Percentiles rank a stretch among this genome's conserved stretches.
Conservation (phyloP, 306 rosid species). For the Quercus dentata region DNA sequence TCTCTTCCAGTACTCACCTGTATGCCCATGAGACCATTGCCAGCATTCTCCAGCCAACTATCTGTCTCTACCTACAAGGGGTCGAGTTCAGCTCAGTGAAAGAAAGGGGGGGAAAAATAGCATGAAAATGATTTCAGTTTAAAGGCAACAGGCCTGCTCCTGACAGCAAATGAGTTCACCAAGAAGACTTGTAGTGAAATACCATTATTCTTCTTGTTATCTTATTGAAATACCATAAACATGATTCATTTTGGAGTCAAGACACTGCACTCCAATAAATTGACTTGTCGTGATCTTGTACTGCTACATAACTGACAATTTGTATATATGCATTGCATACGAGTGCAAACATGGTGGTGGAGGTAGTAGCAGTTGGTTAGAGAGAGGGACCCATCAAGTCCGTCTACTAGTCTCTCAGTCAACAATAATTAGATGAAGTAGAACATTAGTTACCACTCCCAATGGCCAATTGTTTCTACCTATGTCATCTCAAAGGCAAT, state of each 20-base stretch:
- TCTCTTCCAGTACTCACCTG: slow-evolving; percentile 42
- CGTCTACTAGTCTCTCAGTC: too few relatives aligned
- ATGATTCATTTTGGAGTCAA: neutral
- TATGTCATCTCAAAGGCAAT: too few relatives aligned
- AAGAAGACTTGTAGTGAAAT: neutral
- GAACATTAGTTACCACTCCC: too few relatives aligned
- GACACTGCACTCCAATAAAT: neutral
- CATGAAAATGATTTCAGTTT: neutral
- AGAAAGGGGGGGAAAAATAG: neutral
- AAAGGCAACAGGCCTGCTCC: neutral
- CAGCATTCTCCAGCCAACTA: slow-evolving; percentile 97
- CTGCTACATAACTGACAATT: neutral
- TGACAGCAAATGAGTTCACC: neutral
- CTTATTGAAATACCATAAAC: neutral
- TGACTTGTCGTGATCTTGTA: neutral
- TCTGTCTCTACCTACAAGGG: slow-evolving; percentile 69
- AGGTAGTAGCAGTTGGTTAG: neutral
- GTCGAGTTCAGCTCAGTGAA: neutral
- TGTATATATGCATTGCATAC: too few relatives aligned
- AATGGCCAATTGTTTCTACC: too few relatives aligned
- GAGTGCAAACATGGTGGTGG: neutral
- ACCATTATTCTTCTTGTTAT: neutral
- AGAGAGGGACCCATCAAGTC: neutral
- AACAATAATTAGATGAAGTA: too few relatives aligned
- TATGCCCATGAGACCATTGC: slow-evolving; percentile 87